phyloP scores from a whole-genome alignment of 495 filamentous ascomycete species.

The Podospora pseudopauciseta region DNA sequence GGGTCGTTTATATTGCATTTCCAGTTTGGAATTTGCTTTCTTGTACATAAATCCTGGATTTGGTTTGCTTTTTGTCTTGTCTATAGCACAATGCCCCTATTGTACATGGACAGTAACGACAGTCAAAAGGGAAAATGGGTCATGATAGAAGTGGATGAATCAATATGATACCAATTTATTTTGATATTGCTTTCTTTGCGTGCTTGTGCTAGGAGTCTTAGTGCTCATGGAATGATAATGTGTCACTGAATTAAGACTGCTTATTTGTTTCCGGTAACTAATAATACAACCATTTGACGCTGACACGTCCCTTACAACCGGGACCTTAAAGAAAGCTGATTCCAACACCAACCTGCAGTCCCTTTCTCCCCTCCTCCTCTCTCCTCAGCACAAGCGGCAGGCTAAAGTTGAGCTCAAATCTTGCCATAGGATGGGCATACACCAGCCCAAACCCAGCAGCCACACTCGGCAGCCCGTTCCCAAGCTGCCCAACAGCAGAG shows the following conservation, averaged over 20 bases:
- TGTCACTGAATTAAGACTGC: too few relatives aligned
- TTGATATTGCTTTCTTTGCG: background rate
- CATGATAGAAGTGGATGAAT: background rate
- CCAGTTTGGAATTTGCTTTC: background rate
- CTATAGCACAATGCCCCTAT: background rate
- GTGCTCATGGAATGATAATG: too few relatives aligned
- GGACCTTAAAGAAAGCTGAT: constrained; percentile 81
- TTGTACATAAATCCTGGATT: background rate
- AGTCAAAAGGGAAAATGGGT: background rate
- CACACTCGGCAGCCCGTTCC: constrained; percentile 73
- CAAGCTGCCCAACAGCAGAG: constrained; percentile 60
- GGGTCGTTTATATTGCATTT: background rate
- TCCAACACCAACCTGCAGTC: constrained; percentile 86
- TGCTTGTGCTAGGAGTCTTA: background rate
- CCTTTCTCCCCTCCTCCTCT: constrained; percentile 85
- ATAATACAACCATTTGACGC: background rate
- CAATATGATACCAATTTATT: background rate
- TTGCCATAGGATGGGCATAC: constrained; percentile 85
- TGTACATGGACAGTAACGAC: background rate
- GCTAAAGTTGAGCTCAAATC: constrained; percentile 94
- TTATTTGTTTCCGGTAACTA: background rate
- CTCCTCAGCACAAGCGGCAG: constrained; percentile 75
- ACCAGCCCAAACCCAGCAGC: constrained; percentile 87
- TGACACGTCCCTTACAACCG: background rate
- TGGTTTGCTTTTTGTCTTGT: background rate